These are phyloP conservation scores for Triticum dicoccoides DNA, from an alignment of 176 grass and related monocot species.

Conservation along the genomic window DNA sequence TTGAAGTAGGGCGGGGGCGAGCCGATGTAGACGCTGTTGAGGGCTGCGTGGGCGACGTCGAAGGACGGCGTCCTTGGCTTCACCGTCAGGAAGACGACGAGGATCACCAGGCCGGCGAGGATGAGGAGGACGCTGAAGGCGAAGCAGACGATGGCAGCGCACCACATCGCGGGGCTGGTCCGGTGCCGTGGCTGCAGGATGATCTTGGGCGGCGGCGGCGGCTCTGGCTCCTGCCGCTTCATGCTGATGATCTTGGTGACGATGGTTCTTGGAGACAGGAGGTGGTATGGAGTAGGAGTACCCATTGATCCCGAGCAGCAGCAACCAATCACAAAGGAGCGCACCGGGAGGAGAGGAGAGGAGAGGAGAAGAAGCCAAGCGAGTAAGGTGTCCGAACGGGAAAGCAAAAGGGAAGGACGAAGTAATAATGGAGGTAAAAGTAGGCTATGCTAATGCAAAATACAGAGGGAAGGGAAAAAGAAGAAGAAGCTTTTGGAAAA, in stretches of 20 bases:
- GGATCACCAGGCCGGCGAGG: constrained; percentile 55
- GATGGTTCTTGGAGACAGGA: constrained; percentile 40
- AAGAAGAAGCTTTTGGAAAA: constrained; percentile 45
- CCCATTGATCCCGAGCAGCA: constrained; percentile 12
- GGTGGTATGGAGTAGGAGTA: constrained; percentile 39
- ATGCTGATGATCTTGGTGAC: constrained; percentile 17
- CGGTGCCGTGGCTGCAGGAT: constrained; percentile 46
- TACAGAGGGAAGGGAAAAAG: constrained; percentile 29
- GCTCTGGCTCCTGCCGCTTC: constrained; percentile 24
- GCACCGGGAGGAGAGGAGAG: constrained; percentile 19
- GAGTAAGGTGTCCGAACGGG: neutral
- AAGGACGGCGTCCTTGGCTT: constrained; percentile 67
- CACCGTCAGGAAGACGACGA: constrained; percentile 67
- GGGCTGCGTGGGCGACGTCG: constrained; percentile 53
- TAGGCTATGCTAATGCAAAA: constrained; percentile 38
- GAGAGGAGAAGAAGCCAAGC: neutral
- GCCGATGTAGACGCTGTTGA: constrained; percentile 76
- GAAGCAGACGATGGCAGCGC: constrained; percentile 72
- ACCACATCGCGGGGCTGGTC: constrained; percentile 75
- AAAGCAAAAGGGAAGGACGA: constrained; percentile 44
- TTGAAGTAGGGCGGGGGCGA: constrained; percentile 61
- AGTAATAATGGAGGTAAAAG: constrained; percentile 57
- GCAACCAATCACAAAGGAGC: neutral
- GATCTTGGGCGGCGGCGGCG: constrained; percentile 18
- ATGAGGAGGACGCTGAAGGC: constrained; percentile 80